Evolutionary conservation across 768 basidiomycete genomes (phyloP).

Genomic region (Rhodotorula taiwanensis): DNA sequence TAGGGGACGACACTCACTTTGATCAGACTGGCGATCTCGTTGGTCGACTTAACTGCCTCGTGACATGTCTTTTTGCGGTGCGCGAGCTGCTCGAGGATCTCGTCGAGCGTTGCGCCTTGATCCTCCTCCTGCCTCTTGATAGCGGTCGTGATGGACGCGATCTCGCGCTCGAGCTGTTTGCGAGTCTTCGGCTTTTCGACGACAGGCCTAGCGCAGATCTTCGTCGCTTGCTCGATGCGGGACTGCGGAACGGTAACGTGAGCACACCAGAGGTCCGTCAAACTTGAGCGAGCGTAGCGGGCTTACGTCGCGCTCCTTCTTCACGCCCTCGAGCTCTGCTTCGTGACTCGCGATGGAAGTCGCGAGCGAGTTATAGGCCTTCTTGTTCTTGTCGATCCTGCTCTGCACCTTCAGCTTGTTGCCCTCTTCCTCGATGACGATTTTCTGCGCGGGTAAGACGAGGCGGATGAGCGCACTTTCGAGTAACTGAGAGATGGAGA

Average conservation of each 20-base stretch:
- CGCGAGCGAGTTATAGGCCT: constrained; percentile 5
- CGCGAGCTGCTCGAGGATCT: constrained; percentile 66
- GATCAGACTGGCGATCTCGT: constrained; percentile 45
- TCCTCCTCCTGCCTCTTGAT: constrained; percentile 64
- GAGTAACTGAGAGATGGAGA: not conserved
- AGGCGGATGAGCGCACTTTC: not conserved
- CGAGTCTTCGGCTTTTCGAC: constrained; percentile 42
- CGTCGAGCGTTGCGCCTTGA: constrained; percentile 69
- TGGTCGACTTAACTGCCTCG: constrained; percentile 58
- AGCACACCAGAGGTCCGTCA: not conserved
- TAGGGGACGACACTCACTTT: constrained; percentile 19
- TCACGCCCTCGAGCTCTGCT: constrained; percentile 50
- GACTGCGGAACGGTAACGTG: constrained; percentile 44
- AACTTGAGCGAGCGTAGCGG: constrained; percentile 27
- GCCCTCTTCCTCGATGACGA: not conserved
- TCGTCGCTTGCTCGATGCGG: constrained; percentile 60
- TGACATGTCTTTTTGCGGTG: constrained; percentile 58
- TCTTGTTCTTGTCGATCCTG: not conserved
- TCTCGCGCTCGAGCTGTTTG: constrained; percentile 51
- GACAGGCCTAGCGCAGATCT: constrained; percentile 53
- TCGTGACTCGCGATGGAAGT: constrained; percentile 11
- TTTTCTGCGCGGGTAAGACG: not conserved
- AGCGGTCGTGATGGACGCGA: constrained; percentile 60
- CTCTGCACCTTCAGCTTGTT: no score
- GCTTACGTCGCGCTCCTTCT: constrained; percentile 59